Conservation (phyloP, 108 stramenopile genomes). For the Conticribra guillardii region DNA sequence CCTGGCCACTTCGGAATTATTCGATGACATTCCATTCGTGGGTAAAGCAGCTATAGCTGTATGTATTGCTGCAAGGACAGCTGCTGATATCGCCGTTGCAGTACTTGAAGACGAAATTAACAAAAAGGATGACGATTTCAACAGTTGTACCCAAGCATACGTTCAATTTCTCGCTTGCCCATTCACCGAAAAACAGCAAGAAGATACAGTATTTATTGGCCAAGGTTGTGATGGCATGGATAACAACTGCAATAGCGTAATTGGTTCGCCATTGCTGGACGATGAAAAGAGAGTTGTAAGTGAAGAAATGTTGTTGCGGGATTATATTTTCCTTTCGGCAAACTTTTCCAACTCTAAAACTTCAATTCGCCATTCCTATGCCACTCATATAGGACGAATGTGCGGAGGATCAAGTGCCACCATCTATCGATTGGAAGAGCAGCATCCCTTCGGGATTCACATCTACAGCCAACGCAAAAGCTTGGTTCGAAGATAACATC, state of each 20-base stretch:
- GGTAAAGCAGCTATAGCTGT: not conserved
- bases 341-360: not conserved
- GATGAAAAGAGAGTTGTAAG: not conserved
- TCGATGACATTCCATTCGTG: not conserved
- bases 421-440: constrained; percentile 1
- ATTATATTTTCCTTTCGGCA: too few relatives aligned
- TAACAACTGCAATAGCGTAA: constrained; percentile 6
- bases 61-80: not conserved
- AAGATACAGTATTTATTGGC: not conserved
- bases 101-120: not conserved
- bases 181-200: not conserved
- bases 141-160: not conserved
- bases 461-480: not conserved
- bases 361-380: not conserved
- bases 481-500: constrained; percentile 3
- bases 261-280: not conserved
- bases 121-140: not conserved
- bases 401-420: constrained; percentile 13
- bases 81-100: not conserved
- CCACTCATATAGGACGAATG: constrained; percentile 10
- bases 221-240: constrained; percentile 29
- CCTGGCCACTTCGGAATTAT: not conserved
- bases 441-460: not conserved
- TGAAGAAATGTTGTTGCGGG: not conserved
- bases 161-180: constrained; percentile 1